These are phyloP conservation scores for Colletotrichum phormii DNA, from an alignment of 2,329 filamentous ascomycete species.

Conservation along the genomic window DNA sequence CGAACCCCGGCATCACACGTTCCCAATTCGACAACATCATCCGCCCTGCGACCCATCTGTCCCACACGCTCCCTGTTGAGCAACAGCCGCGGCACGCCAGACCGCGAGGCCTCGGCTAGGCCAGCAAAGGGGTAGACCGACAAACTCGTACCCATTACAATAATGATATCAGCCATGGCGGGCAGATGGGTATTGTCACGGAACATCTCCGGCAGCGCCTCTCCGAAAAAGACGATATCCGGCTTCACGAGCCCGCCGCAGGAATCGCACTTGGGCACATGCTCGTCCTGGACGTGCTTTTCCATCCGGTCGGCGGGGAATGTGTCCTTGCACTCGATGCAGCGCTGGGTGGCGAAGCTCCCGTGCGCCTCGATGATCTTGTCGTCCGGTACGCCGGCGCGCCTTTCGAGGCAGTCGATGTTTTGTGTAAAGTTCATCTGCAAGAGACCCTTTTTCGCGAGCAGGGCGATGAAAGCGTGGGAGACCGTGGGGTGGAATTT, in stretches of 20 bases:
- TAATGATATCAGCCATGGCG: conserved; percentile 77
- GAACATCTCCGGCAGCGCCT: conserved; percentile 63
- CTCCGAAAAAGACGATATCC: conserved; percentile 95
- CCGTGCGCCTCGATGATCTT: conserved; percentile 94
- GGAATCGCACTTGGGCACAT: conserved; percentile 76
- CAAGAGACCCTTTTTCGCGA: conserved; percentile 82
- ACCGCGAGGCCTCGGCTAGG: conserved; percentile 73
- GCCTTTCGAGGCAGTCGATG: conserved; percentile 93
- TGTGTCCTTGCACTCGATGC: conserved; percentile 83
- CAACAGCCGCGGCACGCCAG: conserved; percentile 79
- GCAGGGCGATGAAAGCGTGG: conserved; percentile 87
- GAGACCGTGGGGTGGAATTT: conserved; percentile 89
- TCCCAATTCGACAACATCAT: conserved; percentile 87
- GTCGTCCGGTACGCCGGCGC: conserved; percentile 83
- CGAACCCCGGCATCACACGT: conserved; percentile 87
- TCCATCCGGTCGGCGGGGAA: conserved; percentile 83
- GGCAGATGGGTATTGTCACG: conserved; percentile 57
- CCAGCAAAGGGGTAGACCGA: conserved; percentile 90
- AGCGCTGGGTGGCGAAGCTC: conserved; percentile 90
- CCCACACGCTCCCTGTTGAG: conserved; percentile 91
- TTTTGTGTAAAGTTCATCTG: conserved; percentile 96
- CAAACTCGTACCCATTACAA: conserved; percentile 91
- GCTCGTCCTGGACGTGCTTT: conserved; percentile 71
- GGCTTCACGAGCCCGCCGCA: conserved; percentile 90
- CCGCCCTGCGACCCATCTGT: conserved; percentile 77